Percentiles rank a stretch among this genome's conserved stretches.
These are phyloP conservation scores for Penicillium herquei DNA, from an alignment of 495 filamentous ascomycete genomes.

Conservation along the genomic window DNA sequence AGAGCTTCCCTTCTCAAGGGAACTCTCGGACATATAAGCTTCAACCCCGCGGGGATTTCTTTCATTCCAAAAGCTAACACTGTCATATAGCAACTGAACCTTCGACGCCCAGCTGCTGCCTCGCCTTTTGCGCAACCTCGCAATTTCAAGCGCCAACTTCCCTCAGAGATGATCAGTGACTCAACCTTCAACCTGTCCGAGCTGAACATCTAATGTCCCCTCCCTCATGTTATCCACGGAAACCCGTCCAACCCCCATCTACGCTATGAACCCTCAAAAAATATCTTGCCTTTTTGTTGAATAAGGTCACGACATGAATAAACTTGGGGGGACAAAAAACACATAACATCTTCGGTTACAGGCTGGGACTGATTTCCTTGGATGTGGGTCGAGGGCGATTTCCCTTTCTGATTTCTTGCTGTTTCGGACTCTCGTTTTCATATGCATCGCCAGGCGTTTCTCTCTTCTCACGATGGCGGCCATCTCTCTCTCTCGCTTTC, in stretches of 20 bases:
- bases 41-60: background rate
- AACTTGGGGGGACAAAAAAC: background rate
- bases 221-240: background rate
- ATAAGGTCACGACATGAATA: background rate
- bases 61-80: background rate
- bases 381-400: conserved; percentile 4
- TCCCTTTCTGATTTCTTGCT: background rate
- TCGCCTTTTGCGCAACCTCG: conserved; percentile 46
- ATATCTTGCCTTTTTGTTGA: background rate
- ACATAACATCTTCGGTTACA: conserved; percentile 5
- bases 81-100: conserved; percentile 34
- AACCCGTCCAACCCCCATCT: background rate
- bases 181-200: conserved; percentile 1
- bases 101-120: conserved; percentile 41
- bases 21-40: background rate
- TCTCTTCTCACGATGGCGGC: conserved; percentile 25
- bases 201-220: conserved; percentile 1
- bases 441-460: conserved; percentile 42
- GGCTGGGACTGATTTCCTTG: conserved; percentile 17
- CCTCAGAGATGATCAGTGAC: conserved; percentile 37
- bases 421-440: conserved; percentile 10
- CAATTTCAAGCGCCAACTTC: conserved; percentile 41
- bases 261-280: background rate
- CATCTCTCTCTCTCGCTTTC: conserved; percentile 5
- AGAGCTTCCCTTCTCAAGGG: background rate